A percentile compares a stretch with the other conserved stretches of the same genome.
These are phyloP conservation scores for Angophora floribunda DNA, from an alignment of 345 rosid species.

Conservation along the genomic window DNA sequence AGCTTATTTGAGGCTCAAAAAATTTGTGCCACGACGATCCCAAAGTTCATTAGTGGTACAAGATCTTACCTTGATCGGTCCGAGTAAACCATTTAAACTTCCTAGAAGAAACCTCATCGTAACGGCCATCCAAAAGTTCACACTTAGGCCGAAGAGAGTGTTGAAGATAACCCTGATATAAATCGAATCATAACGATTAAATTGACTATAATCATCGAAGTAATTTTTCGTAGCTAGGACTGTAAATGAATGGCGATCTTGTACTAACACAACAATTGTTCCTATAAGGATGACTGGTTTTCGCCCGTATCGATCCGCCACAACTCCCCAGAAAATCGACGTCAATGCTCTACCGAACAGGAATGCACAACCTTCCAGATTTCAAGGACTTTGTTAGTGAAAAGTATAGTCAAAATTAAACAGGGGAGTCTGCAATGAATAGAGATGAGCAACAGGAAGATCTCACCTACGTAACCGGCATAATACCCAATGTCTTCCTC, in stretches of 20 bases:
- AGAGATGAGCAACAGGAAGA: not conserved
- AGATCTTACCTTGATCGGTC: slow-evolving; percentile 67
- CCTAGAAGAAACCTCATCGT: slow-evolving; percentile 82
- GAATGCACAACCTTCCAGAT: slow-evolving; percentile 57
- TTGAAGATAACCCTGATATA: slow-evolving; percentile 73
- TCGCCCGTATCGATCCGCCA: slow-evolving; percentile 90
- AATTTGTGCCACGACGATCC: not conserved
- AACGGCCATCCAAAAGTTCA: slow-evolving; percentile 91
- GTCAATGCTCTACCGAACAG: slow-evolving; percentile 89
- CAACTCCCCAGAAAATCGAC: slow-evolving; percentile 78
- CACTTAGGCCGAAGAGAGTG: slow-evolving; percentile 82
- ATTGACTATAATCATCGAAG: not conserved
- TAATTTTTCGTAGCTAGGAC: not conserved
- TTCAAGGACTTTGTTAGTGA: not conserved
- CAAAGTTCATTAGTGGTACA: not conserved
- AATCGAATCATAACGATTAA: not conserved
- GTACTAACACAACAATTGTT: slow-evolving; percentile 62
- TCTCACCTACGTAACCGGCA: slow-evolving; percentile 87
- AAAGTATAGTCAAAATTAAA: not conserved
- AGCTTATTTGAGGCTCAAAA: not conserved
- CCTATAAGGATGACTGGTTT: slow-evolving; percentile 81
- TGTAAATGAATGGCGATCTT: not conserved
- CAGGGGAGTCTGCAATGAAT: not conserved
- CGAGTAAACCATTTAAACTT: slow-evolving; percentile 81
- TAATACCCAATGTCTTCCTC: slow-evolving; percentile 91